Base-by-base conservation (phyloP, 371 early-diverging fungal genomes). In the Circinella umbellata region DNA sequence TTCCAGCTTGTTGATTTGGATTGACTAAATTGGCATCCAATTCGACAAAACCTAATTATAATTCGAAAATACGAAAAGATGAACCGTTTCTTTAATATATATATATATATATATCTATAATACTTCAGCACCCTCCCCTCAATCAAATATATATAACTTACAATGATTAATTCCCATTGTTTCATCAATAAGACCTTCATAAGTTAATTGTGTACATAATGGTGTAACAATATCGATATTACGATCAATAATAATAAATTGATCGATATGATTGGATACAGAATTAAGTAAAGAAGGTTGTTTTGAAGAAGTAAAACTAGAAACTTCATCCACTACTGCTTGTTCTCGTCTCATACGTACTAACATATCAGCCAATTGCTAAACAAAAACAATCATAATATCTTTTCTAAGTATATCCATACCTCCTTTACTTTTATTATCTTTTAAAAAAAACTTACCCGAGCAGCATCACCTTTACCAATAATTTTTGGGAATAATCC, bases 161-260 rank as follows among this genome's bases (percentile, higher is more conserved):
- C 90, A 84, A 66, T 89, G 82, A 61, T 80, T 80, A 62, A 94
- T 91, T 3, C 89, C 89, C 67, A 89, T 90, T 7, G 86, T 86
- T 72, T 93, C 93, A 75, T 97, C 96, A 66, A 98, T 88, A 34
- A 97, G 81, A 3, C 97, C 97, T 78, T 96, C 94, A 78, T 98
- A 98, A 0, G 99, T 97, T 64, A 97, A 78, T 75, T 95, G 95
- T 0, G 96, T 97, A 73, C 95, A 91, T 54, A 98, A 78, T 4
- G 97, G 97, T 3, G 96, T 96, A 18, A 95, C 83, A 53, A 96
- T 74, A 77, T 98, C 99, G 5, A 93, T 93, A 39, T 88, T 88
- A 4, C 98, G 89, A 69, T 98, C 99, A 39, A 98, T 83, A 34
- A 98, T 89, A 39, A 97, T 88, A 48, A 96, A 75, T n/a, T 95